These are phyloP conservation scores for Malus hybrid DNA, from an alignment of 331 rosid genomes.

Conservation along the genomic window DNA sequence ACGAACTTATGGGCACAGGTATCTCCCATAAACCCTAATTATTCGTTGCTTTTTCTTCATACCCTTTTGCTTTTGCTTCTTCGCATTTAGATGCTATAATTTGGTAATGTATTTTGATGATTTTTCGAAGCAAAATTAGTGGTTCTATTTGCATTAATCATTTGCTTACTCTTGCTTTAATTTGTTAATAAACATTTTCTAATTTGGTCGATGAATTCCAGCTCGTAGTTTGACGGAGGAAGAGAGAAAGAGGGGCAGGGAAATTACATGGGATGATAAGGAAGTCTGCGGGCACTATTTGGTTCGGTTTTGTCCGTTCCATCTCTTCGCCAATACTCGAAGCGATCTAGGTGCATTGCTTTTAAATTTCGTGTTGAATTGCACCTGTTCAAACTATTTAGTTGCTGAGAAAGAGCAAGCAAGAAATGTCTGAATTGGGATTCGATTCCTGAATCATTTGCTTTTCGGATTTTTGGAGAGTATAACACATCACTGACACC, in stretches of 20 bases:
- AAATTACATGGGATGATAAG: constrained; percentile 81
- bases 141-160: neutral
- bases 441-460: neutral
- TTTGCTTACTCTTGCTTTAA: neutral
- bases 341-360: constrained; percentile 75
- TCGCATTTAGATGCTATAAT: neutral
- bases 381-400: neutral
- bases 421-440: neutral
- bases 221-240: constrained; percentile 39
- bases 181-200: too few species aligned
- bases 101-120: neutral
- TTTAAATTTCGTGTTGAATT: neutral
- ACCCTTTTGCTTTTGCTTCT: neutral
- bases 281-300: constrained; percentile 79
- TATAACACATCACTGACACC: neutral
- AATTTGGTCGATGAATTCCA: constrained; percentile 15
- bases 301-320: constrained; percentile 94
- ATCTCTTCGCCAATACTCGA: constrained; percentile 87
- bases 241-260: constrained; percentile 57
- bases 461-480: neutral
- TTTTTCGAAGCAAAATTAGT: neutral
- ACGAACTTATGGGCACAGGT: constrained; percentile 96
- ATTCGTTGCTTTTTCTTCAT: neutral
- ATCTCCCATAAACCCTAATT: neutral
- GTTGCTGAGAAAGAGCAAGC: neutral